Base-by-base conservation (phyloP, 2,329 filamentous ascomycete genomes). In the Penicillium janthinellum region DNA sequence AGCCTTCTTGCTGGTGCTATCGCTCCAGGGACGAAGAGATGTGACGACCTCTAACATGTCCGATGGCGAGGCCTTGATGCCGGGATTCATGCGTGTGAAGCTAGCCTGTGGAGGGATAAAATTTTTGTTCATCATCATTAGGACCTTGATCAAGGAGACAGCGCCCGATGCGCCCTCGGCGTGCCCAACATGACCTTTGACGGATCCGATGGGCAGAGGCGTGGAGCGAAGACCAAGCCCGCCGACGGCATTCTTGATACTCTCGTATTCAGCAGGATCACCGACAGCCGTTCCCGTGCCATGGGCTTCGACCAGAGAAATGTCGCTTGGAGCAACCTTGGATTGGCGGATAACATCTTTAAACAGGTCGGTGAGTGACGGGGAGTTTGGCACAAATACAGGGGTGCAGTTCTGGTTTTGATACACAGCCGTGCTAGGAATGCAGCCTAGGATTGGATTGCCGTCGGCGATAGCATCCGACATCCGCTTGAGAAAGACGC, bases 401-500 rank as follows among this genome's bases (percentile, higher is more conserved):
- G 65, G 39, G 1, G 64, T 68, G 41, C 59, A 66, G 17, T 75
- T 73, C 5, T 64, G 59, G 34, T 72, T 73, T 49, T 79, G 77
- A 25, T 76, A 72, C 0, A 74, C 60, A 0, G 58, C 63, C 1
- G 66, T 60, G 10, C 59, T 58, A 1, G 59, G 51, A 22, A 83
- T 77, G 5, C 79, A 73, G 2, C 75, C 82, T 0, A 79, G 59
- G 34, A 86, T 78, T 7, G 69, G 70, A 59, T 67, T 81, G 0
- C 79, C 79, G 41, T 84, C 81, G 1, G 68, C 71, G 12, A 81
- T 55, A 1, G 84, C 83, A 50, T 77, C 70, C 1, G 74, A 70
- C 7, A 84, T 63, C 11, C 68, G 65, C 69, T 84, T 84, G 14
- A 85, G 59, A 4, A 83, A 72, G 2, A 84, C 72, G 22, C 74